Base-by-base conservation (phyloP, 768 basidiomycete genomes). In the Erythrobasidium yunnanense region DNA sequence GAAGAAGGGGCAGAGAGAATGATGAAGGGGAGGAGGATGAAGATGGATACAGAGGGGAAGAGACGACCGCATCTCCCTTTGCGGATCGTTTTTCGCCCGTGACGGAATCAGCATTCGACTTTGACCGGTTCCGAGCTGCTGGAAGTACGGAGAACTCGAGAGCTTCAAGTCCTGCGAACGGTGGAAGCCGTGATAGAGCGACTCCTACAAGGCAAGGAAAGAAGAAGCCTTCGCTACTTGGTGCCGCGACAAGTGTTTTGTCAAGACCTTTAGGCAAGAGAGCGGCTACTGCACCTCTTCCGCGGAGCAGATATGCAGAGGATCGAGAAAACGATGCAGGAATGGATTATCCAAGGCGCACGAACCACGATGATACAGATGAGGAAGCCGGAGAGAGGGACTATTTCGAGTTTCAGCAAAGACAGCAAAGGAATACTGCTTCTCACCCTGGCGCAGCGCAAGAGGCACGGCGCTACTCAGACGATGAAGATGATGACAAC, bases 401-500 rank as follows among this genome's bases (percentile, higher is more conserved):
- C 38, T 42, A 42, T 42, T 42, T 42, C 38, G 38, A 42, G 11
- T n/a, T 42, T 42, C 38, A 42, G 11, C 38, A 42, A n/a, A 42
- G n/a, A n/a, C 11, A 42, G 38, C 38, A n/a, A 11, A 11, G 38
- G 38, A 11, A n/a, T n/a, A n/a, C n/a, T n/a, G n/a, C n/a, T n/a
- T n/a, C 38, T 42, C 38, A n/a, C 38, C 38, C n/a, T n/a, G n/a
- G n/a, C n/a, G n/a, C n/a, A n/a, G n/a, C n/a, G n/a, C n/a, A n/a
- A 11, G 38, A 11, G 11, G 38, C 38, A 42, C 35, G 23, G 4
- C 30, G 38, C 29, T 46, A 42, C 17, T 22, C 42, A 7, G 54
- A 55, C 38, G 54, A 55, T 22, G 30, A 55, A 2, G 54, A 55
- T 25, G 27, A 58, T 6, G 56, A 58, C 17, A 46, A 8, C 33